A percentile compares a stretch with the other conserved stretches of the same genome.
phyloP scores from a whole-genome alignment of 2,329 filamentous ascomycete species.

The Aspergillus puulaauensis region DNA sequence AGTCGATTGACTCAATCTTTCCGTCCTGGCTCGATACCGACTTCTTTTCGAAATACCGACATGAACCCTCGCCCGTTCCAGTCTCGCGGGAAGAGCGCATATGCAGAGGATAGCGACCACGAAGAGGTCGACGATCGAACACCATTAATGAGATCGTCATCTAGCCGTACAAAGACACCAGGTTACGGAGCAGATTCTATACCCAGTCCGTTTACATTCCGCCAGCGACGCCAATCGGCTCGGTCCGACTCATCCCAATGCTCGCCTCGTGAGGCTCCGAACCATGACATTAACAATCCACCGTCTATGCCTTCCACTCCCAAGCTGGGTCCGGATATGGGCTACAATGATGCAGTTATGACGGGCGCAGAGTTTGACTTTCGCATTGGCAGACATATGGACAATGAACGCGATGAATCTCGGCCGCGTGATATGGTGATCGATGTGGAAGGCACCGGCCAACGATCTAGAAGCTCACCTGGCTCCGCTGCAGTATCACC shows the following conservation, averaged over 20 bases:
- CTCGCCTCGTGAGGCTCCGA: conserved; percentile 28
- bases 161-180: conserved; percentile 33
- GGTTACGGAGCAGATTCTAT: conserved; percentile 34
- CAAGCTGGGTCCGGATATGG: conserved; percentile 51
- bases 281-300: conserved; percentile 63
- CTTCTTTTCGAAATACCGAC: conserved; percentile 47
- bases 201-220: conserved; percentile 25
- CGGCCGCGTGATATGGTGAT: conserved; percentile 43
- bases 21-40: conserved; percentile 34
- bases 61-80: conserved; percentile 30
- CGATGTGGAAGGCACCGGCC: conserved; percentile 40
- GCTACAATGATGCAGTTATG: conserved; percentile 55
- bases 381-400: conserved; percentile 33
- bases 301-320: conserved; percentile 63
- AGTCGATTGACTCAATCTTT: conserved; percentile 44
- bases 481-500: conserved; percentile 43
- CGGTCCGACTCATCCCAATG: conserved; percentile 30
- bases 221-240: conserved; percentile 26
- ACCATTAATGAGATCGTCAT: conserved; percentile 48
- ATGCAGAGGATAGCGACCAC: conserved; percentile 30
- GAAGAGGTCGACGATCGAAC: conserved; percentile 52
- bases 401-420: conserved; percentile 33
- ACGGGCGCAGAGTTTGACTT: conserved; percentile 46
- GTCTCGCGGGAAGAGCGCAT: conserved; percentile 28
- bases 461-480: conserved; percentile 20